phyloP scores from a whole-genome alignment of 805 yeast genomes.

The Candida pini region DNA sequence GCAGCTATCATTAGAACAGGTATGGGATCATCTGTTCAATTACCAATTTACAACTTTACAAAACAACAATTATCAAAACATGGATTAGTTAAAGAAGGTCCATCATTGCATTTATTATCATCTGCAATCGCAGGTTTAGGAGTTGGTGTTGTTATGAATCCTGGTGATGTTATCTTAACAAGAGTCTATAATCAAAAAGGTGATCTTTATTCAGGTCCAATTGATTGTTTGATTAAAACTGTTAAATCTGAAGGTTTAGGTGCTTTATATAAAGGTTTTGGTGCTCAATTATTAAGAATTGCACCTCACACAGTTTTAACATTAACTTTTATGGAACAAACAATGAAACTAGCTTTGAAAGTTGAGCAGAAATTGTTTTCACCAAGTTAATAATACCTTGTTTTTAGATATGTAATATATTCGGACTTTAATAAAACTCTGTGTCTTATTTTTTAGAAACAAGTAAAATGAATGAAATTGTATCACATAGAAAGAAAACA shows the following conservation, averaged over 20 bases:
- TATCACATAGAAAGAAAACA: too few relatives aligned
- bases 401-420: too few relatives aligned
- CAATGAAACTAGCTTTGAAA: constrained; percentile 56
- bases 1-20: constrained; percentile 95
- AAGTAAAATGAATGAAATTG: too few relatives aligned
- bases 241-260: constrained; percentile 73
- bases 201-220: constrained; percentile 74
- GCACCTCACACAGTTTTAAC: constrained; percentile 94
- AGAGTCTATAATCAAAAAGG: constrained; percentile 95
- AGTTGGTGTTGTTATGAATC: constrained; percentile 94
- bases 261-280: constrained; percentile 92
- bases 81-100: constrained; percentile 53
- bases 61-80: constrained; percentile 56
- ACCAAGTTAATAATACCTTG: too few relatives aligned
- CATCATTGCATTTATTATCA: constrained; percentile 65
- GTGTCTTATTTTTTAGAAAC: too few relatives aligned
- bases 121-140: constrained; percentile 83
- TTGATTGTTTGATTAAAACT: constrained; percentile 86
- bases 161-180: constrained; percentile 93
- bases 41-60: constrained; percentile 81
- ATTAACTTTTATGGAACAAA: constrained; percentile 92
- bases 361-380: constrained; percentile 31
- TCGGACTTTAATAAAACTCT: constrained; percentile 1
- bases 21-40: constrained; percentile 90
- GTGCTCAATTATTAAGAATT: constrained; percentile 85